These are phyloP conservation scores for Fusarium sp. DNA, from an alignment of 2,329 filamentous ascomycete genomes.

Conservation along the genomic window DNA sequence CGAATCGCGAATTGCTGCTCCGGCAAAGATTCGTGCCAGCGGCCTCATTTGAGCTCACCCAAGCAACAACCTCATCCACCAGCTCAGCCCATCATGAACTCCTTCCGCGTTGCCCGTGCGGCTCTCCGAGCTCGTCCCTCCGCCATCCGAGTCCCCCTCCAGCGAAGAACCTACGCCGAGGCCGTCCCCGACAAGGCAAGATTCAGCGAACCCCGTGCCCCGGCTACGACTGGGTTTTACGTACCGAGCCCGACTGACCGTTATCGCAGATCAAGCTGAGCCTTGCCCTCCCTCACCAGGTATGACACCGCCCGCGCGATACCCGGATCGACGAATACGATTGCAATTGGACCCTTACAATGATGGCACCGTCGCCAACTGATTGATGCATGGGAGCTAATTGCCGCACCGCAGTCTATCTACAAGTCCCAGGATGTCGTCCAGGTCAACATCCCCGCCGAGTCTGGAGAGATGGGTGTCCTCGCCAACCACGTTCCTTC, in stretches of 20 bases:
- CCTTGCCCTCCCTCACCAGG: constrained; percentile 97
- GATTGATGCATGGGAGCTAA: constrained; percentile 55
- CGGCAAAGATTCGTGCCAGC: constrained; percentile 60
- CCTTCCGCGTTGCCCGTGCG: constrained; percentile 89
- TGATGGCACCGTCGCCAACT: constrained; percentile 40
- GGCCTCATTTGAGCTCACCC: constrained; percentile 55
- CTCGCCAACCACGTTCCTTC: constrained; percentile 98
- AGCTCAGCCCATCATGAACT: constrained; percentile 81
- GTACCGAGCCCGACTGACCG: constrained; percentile 40
- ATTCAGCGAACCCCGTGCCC: constrained; percentile 17
- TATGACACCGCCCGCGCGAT: constrained; percentile 62
- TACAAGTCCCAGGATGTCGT: constrained; percentile 78
- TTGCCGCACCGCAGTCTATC: constrained; percentile 71
- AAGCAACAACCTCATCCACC: constrained; percentile 62
- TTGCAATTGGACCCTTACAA: constrained; percentile 44
- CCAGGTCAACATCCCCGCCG: constrained; percentile 98
- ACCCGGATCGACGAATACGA: constrained; percentile 36
- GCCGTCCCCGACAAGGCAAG: constrained; percentile 83
- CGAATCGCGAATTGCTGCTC: constrained; percentile 54
- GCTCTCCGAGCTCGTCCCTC: constrained; percentile 86
- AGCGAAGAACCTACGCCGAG: constrained; percentile 92
- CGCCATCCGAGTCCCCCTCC: constrained; percentile 77
- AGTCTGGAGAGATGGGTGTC: constrained; percentile 99
- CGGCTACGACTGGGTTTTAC: constrained; percentile 36
- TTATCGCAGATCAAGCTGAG: constrained; percentile 87